Conservation (phyloP, 441 rosid species). For the Erysimum cheiri region DNA sequence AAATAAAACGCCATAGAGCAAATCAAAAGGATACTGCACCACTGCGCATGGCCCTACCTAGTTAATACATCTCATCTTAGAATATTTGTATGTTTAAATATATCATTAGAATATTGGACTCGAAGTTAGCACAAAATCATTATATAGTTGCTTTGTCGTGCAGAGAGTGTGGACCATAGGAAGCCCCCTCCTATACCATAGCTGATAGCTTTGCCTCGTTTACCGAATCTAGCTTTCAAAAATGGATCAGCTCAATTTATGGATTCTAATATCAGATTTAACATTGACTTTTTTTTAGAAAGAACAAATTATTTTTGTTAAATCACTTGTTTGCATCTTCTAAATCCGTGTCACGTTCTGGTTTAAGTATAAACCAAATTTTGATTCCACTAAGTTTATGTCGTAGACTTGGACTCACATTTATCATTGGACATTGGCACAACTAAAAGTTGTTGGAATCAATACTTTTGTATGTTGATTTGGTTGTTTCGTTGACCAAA, state of each 20-base stretch:
- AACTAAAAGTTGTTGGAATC: background rate
- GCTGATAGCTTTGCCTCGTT: conserved; percentile 29
- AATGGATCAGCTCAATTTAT: conserved; percentile 23
- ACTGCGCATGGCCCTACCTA: no score
- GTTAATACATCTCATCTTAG: conserved; percentile 21
- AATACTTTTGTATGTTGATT: background rate
- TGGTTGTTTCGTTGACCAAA: background rate
- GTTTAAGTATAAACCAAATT: background rate
- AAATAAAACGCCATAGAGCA: no score
- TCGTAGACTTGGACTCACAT: conserved; percentile 1
- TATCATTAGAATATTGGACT: conserved; percentile 6
- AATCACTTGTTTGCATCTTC: conserved; percentile 2
- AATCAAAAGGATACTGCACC: no score
- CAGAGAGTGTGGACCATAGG: conserved; percentile 25
- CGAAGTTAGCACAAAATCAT: conserved; percentile 1
- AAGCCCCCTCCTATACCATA: conserved; percentile 20
- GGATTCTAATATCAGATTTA: background rate
- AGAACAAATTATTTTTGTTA: no score
- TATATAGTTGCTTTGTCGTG: conserved; percentile 19
- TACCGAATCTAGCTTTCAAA: conserved; percentile 35
- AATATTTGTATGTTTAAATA: background rate
- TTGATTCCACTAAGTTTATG: background rate
- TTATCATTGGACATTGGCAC: background rate
- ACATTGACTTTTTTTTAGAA: no score
- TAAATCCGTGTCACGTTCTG: background rate